phyloP scores from a whole-genome alignment of 2,329 filamentous ascomycete genomes.

The Dichotomopilus funicola region DNA sequence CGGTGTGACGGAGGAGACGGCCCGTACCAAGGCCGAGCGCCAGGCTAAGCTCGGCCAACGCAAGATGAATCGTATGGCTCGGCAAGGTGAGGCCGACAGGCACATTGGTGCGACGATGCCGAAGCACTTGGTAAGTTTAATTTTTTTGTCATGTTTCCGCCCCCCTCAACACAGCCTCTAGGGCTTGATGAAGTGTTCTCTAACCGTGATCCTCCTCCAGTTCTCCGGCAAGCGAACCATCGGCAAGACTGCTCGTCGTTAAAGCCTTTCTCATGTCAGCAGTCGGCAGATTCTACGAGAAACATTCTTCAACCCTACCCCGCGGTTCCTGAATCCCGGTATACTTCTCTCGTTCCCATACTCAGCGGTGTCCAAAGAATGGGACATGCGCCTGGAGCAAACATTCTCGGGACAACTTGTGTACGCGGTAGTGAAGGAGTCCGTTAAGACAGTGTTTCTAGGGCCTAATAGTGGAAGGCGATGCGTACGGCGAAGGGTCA shows the following conservation, averaged over 20 bases:
- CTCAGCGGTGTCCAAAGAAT: too few relatives aligned
- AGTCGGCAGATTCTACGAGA: too few relatives aligned
- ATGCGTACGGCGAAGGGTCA: too few relatives aligned
- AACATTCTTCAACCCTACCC: too few relatives aligned
- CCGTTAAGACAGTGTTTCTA: too few relatives aligned
- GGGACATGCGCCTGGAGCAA: too few relatives aligned
- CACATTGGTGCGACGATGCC: constrained; percentile 73
- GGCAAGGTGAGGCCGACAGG: constrained; percentile 93
- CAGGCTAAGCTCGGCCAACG: constrained; percentile 87
- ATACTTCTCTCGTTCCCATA: too few relatives aligned
- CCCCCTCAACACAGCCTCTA: not conserved
- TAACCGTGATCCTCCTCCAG: constrained; percentile 36
- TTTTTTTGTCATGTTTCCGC: not conserved
- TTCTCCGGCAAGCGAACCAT: constrained; percentile 88
- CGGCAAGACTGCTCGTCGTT: constrained; percentile 76
- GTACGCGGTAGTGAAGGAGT: too few relatives aligned
- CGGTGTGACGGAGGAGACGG: constrained; percentile 62
- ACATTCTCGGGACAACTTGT: too few relatives aligned
- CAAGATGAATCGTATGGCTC: constrained; percentile 97
- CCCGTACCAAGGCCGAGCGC: constrained; percentile 74
- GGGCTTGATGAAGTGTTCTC: constrained; percentile 2
- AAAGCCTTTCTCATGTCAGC: not conserved
- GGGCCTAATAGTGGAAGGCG: too few relatives aligned
- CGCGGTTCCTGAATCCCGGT: too few relatives aligned
- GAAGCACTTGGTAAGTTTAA: constrained; percentile 77